Evolutionary conservation across 1,139 yeast species (phyloP), one percentile per base, ranked within the genome.

Genomic region (Suzukiozyma palmioleophila): DNA sequence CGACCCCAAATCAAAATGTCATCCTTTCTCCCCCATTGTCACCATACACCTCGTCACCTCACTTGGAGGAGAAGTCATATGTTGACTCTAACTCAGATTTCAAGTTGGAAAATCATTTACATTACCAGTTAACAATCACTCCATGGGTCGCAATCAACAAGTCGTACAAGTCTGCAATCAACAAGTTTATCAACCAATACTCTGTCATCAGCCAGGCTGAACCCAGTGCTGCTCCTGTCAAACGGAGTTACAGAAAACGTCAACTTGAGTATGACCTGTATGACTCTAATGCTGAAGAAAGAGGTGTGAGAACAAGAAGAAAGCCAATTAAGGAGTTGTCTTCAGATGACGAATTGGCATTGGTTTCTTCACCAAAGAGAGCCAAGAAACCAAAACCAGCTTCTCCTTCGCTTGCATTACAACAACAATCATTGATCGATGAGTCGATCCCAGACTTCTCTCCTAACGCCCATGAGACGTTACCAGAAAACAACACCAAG

Each of bases 381-480:
- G 72, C 25, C 38, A 39, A 43, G 42, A 34, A 36, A 38, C 38
- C 32, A 31, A 36, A 14, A 34, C 43, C 29, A 27, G 38, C 48
- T 26, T 31, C 39, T 25, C 48, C 67, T 36, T 47, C 62, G 26
- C 54, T 73, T 38, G 71, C 71, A 40, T 57, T 62, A 35, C 73
- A 68, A 47, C 75, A 69, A 46, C 73, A 68, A 40, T 57, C 64
- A 41, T 57, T 69, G 36, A 75, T 80, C 51, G 88, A 84, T 52
- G 86, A 71, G 48, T 58, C 65, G 27, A 70, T 72, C 41, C 78
- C 66, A n/a, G 97, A 92, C 61, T 90, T 75, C 59, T 80, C 92
- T 7, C 97, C 97, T 5, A 62, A 62, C 42, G 65, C 86, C 1
- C 56, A 71, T 1, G 38, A 36, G 7, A 73, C 85, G 1, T 69